Percentiles rank a stretch among this genome's conserved stretches.
Evolutionary conservation across 2,329 filamentous ascomycete species (phyloP).

Genomic region (Fusarium sp.): DNA sequence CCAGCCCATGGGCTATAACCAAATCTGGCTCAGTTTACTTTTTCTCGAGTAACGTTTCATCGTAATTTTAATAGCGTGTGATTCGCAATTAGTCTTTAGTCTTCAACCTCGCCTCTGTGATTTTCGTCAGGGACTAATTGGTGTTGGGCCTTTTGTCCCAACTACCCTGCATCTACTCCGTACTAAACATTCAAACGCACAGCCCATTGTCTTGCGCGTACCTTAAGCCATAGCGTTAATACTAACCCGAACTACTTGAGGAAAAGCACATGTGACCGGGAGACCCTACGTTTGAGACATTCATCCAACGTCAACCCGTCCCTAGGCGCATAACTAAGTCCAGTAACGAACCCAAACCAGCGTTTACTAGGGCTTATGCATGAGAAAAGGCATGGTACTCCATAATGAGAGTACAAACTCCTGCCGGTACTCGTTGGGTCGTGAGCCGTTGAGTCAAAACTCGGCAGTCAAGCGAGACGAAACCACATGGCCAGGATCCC

Average conservation of each 20-base stretch:
- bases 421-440: constrained; percentile 30
- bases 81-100: constrained; percentile 13
- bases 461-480: constrained; percentile 32
- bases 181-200: constrained; percentile 10
- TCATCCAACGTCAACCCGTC: constrained; percentile 14
- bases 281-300: constrained; percentile 21
- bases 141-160: constrained; percentile 18
- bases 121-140: background rate
- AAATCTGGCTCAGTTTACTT: background rate
- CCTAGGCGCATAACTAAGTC: constrained; percentile 31
- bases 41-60: constrained; percentile 2
- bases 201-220: constrained; percentile 24
- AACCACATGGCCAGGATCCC: constrained; percentile 23
- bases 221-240: constrained; percentile 1
- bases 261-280: constrained; percentile 16
- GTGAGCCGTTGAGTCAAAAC: constrained; percentile 17
- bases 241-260: constrained; percentile 1
- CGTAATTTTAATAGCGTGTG: constrained; percentile 10
- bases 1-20: background rate
- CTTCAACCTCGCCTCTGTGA: constrained; percentile 3
- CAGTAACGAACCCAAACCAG: constrained; percentile 15
- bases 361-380: constrained; percentile 25
- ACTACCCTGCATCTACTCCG: constrained; percentile 31
- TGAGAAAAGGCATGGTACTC: constrained; percentile 17
- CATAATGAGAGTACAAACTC: constrained; percentile 24